Conservation (phyloP, 352 stramenopile species). For the Globisporangium abappressorium region DNA sequence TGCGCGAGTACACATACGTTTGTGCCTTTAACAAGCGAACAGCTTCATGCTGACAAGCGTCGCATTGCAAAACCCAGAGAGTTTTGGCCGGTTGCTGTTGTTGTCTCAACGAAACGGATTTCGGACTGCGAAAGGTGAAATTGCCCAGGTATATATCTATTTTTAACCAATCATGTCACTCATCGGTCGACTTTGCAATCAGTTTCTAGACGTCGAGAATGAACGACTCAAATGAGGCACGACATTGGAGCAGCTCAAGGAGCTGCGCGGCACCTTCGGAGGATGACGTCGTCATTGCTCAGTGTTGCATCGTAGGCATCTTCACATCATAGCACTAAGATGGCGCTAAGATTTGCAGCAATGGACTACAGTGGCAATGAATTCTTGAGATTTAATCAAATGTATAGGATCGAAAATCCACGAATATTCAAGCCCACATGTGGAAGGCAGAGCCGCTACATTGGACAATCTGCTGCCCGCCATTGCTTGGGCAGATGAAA, state of each 20-base stretch:
- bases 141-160: background rate
- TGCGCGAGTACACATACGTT: background rate
- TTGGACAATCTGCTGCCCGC: background rate
- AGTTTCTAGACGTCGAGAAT: background rate
- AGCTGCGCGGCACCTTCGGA: too few relatives aligned
- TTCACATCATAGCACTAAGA: too few relatives aligned
- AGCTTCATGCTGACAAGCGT: background rate
- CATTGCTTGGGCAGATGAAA: background rate
- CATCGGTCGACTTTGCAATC: background rate
- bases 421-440: background rate
- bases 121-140: background rate
- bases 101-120: conserved; percentile 2
- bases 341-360: too few relatives aligned
- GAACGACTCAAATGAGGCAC: too few relatives aligned
- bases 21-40: background rate
- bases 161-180: background rate
- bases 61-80: background rate
- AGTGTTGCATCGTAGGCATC: too few relatives aligned
- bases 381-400: too few relatives aligned
- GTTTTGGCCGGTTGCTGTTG: background rate
- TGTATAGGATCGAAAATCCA: too few relatives aligned
- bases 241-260: too few relatives aligned
- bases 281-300: too few relatives aligned
- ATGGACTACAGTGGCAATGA: too few relatives aligned
- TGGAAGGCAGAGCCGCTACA: background rate